These are phyloP conservation scores for Talaromyces sp. DNA, from an alignment of 2,329 filamentous ascomycete genomes.

Conservation along the genomic window DNA sequence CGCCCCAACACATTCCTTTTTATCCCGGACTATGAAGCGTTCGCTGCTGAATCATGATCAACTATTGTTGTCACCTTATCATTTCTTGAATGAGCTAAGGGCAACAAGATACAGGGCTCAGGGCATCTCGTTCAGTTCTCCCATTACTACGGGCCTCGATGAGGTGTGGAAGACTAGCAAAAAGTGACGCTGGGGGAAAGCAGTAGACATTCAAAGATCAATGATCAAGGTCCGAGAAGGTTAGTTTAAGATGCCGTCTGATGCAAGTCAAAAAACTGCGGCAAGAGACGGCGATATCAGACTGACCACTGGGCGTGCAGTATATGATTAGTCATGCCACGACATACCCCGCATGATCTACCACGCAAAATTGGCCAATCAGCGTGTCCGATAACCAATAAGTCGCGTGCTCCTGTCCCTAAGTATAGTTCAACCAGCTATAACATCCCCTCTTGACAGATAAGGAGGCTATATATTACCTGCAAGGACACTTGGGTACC, in stretches of 20 bases:
- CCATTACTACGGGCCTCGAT: too few species aligned
- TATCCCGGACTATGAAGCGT: too few species aligned
- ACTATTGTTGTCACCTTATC: too few species aligned
- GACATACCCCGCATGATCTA: background rate
- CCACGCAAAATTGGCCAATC: background rate
- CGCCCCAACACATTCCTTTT: too few species aligned
- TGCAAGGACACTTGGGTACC: background rate
- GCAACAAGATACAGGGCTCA: too few species aligned
- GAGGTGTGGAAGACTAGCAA: too few species aligned
- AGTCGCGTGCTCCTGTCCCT: background rate
- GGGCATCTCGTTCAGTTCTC: too few species aligned
- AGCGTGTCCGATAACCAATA: background rate
- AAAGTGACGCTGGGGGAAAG: too few species aligned
- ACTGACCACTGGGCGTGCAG: background rate
- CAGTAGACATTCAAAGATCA: background rate
- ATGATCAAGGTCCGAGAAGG: background rate
- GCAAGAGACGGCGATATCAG: background rate
- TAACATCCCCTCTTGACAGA: background rate
- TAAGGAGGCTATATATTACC: background rate
- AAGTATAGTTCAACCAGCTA: background rate
- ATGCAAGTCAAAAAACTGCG: background rate
- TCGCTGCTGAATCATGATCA: too few species aligned
- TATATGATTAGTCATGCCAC: background rate
- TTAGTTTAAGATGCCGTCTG: background rate
- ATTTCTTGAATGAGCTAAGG: too few species aligned